phyloP scores from a whole-genome alignment of 2,329 filamentous ascomycete species.

The Dothidotthia symphoricarpi region DNA sequence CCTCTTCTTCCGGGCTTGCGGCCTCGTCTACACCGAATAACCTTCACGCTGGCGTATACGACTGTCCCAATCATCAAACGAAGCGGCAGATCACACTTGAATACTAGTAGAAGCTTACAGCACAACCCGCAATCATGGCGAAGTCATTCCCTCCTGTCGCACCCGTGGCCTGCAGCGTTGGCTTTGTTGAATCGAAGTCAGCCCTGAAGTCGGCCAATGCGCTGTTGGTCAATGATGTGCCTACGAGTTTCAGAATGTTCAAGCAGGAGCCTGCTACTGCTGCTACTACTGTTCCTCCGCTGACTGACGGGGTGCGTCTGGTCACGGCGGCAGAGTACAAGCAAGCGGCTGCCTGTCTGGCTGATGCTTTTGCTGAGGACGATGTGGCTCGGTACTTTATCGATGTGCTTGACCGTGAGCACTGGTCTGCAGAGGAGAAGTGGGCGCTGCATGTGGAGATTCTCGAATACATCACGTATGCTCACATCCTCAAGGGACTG shows the following conservation, averaged over 20 bases:
- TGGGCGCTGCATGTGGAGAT: constrained; percentile 76
- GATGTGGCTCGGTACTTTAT: constrained; percentile 73
- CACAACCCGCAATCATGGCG: constrained; percentile 50
- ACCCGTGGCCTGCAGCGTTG: constrained; percentile 31
- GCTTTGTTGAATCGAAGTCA: constrained; percentile 39
- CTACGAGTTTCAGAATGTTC: constrained; percentile 30
- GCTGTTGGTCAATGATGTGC: constrained; percentile 31
- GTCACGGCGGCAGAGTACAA: constrained; percentile 67
- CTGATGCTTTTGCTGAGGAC: constrained; percentile 74
- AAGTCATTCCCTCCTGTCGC: constrained; percentile 36
- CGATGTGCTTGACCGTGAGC: constrained; percentile 65
- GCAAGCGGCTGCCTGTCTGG: constrained; percentile 68
- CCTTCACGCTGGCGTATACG: constrained; percentile 44
- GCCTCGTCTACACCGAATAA: constrained; percentile 24
- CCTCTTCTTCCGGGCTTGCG: constrained; percentile 15
- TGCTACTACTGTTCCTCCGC: constrained; percentile 20
- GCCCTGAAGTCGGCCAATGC: constrained; percentile 39
- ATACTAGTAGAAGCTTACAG: constrained; percentile 43
- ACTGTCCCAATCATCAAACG: constrained; percentile 43
- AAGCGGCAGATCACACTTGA: constrained; percentile 50
- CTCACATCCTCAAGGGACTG: constrained; percentile 70
- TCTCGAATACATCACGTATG: constrained; percentile 73
- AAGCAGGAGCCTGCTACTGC: constrained; percentile 23
- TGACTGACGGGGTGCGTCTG: constrained; percentile 57
- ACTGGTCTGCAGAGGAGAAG: constrained; percentile 63